Conservation (phyloP, 2,329 filamentous ascomycete genomes). For the Bretziella fagacearum region DNA sequence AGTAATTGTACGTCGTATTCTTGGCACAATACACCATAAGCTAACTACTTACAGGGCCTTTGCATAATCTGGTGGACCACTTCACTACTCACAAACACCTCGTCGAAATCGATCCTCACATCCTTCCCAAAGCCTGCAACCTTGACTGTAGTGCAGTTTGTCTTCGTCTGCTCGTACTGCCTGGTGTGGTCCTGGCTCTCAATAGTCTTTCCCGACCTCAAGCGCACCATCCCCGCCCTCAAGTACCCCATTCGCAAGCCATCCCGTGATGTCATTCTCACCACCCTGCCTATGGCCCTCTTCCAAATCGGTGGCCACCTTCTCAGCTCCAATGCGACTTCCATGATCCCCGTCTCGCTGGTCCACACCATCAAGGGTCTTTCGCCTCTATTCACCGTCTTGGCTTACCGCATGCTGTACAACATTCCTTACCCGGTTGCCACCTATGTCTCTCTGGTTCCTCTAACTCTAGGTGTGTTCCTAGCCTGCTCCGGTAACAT, state of each 20-base stretch:
- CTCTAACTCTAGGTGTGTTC: constrained; percentile 85
- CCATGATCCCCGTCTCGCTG: constrained; percentile 86
- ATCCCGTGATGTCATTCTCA: constrained; percentile 62
- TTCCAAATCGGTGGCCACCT: constrained; percentile 94
- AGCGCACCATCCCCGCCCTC: constrained; percentile 57
- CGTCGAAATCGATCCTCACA: constrained; percentile 90
- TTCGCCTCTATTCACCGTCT: constrained; percentile 84
- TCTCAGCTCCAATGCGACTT: constrained; percentile 81
- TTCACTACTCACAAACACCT: constrained; percentile 91
- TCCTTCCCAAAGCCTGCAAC: constrained; percentile 82
- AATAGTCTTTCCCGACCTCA: constrained; percentile 51
- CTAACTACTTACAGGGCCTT: constrained; percentile 40
- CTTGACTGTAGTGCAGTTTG: constrained; percentile 83
- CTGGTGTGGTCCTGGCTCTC: constrained; percentile 63
- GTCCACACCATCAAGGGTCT: constrained; percentile 98
- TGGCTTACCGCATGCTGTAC: constrained; percentile 81
- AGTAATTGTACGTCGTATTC: background rate
- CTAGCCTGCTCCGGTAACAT: constrained; percentile 79
- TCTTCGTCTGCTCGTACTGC: constrained; percentile 79
- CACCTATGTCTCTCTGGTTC: constrained; percentile 80
- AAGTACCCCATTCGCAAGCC: constrained; percentile 71
- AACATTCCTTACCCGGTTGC: constrained; percentile 72
- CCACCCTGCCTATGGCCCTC: constrained; percentile 75
- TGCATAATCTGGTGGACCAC: constrained; percentile 90
- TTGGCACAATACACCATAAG: background rate